Evolutionary conservation across 768 basidiomycete genomes (phyloP).

Genomic region (Astraeus odoratus): DNA sequence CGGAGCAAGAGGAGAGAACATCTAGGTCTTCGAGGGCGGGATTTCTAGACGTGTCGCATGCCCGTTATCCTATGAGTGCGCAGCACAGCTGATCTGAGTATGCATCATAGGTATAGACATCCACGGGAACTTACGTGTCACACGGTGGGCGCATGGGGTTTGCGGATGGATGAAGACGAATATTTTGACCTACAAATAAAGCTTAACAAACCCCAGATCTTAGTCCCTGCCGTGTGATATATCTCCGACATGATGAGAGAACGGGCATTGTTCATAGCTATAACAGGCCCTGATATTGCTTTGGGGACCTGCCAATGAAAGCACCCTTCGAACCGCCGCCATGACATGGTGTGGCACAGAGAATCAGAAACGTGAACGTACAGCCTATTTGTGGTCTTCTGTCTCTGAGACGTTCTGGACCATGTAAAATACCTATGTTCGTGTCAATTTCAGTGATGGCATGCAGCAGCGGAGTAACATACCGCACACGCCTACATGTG

Average conservation of each 20-base stretch:
- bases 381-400: no score
- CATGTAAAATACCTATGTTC: background rate
- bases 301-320: background rate
- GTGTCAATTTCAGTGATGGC: conserved; percentile 1
- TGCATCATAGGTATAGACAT: no score
- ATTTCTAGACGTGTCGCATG: no score
- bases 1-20: no score
- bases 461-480: background rate
- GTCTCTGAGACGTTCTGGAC: background rate
- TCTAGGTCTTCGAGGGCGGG: background rate
- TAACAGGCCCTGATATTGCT: background rate
- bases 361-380: background rate
- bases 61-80: no score
- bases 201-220: background rate
- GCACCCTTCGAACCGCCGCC: background rate
- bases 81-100: no score
- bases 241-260: background rate
- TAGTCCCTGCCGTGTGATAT: background rate
- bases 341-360: background rate
- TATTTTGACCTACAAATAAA: no score
- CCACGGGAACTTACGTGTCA: no score
- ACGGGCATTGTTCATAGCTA: background rate
- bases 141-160: no score
- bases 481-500: background rate
- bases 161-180: no score